phyloP scores from a whole-genome alignment of 768 basidiomycete genomes.

The Psilocybe sp. region DNA sequence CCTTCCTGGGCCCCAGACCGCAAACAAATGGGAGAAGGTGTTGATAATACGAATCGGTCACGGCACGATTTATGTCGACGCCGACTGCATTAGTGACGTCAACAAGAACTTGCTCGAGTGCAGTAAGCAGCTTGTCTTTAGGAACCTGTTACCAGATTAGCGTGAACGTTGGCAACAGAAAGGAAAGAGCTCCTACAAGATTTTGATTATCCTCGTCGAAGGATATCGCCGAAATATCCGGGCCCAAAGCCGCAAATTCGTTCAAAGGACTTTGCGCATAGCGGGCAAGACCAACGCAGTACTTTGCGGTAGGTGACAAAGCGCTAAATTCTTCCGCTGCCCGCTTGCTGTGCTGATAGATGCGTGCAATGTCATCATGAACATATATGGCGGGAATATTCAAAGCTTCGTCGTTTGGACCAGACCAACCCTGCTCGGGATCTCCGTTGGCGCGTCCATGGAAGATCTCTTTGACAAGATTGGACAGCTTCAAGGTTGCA shows the following conservation, averaged over 20 bases:
- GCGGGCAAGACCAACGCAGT: conserved; percentile 91
- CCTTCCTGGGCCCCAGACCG: conserved; percentile 94
- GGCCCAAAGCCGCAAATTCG: conserved; percentile 88
- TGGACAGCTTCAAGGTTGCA: conserved; percentile 69
- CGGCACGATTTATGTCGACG: conserved; percentile 93
- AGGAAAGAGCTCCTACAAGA: conserved; percentile 47
- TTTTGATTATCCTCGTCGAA: conserved; percentile 88
- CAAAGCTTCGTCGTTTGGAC: conserved; percentile 42
- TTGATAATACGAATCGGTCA: conserved; percentile 86
- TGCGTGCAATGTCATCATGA: conserved; percentile 87
- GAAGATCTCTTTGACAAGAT: conserved; percentile 58
- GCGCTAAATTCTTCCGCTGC: conserved; percentile 81
- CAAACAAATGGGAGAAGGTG: conserved; percentile 86
- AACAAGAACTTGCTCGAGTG: conserved; percentile 84
- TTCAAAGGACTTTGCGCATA: conserved; percentile 93
- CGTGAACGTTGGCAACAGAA: conserved; percentile 3
- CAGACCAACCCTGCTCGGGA: conserved; percentile 22
- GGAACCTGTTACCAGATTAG: conserved; percentile 57
- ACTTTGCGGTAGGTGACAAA: conserved; percentile 76
- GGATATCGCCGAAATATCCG: conserved; percentile 78
- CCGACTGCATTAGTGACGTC: conserved; percentile 91
- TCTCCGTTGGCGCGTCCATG: conserved; percentile 21
- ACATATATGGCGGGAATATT: conserved; percentile 79
- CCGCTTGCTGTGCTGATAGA: conserved; percentile 89
- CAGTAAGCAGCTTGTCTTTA: conserved; percentile 74